Conservation (phyloP, 2,329 filamentous ascomycete species). For the Setomelanomma holmii region DNA sequence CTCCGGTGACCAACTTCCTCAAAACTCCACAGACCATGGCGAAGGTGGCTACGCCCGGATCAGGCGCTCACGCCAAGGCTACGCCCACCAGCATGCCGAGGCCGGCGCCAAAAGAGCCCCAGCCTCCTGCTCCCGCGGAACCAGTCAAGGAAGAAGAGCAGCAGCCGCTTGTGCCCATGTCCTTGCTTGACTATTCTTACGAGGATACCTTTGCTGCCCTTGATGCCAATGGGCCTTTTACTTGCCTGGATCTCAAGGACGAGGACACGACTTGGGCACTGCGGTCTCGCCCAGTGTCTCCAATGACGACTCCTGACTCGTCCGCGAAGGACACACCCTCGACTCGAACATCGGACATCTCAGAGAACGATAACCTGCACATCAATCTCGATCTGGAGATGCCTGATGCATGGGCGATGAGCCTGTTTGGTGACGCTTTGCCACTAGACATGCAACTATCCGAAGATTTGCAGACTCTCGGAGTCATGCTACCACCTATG, state of each 20-base stretch:
- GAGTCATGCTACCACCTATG: constrained; percentile 42
- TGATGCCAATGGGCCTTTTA: constrained; percentile 41
- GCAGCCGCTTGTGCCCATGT: constrained; percentile 34
- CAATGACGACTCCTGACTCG: constrained; percentile 43
- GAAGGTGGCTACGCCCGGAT: constrained; percentile 45
- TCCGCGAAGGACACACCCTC: constrained; percentile 47
- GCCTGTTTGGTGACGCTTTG: constrained; percentile 32
- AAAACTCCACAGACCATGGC: constrained; percentile 46
- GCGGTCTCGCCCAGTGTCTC: constrained; percentile 42
- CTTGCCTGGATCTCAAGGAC: constrained; percentile 43
- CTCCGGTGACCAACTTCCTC: constrained; percentile 46
- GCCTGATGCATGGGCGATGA: constrained; percentile 41
- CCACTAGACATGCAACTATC: constrained; percentile 42
- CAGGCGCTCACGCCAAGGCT: constrained; percentile 39
- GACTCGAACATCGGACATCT: constrained; percentile 52
- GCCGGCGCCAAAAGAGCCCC: constrained; percentile 34
- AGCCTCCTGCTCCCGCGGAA: constrained; percentile 20
- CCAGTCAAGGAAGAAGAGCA: constrained; percentile 30
- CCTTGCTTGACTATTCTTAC: constrained; percentile 41
- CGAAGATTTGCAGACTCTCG: constrained; percentile 39
- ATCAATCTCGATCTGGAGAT: constrained; percentile 47
- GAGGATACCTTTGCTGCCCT: constrained; percentile 44
- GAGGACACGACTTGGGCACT: constrained; percentile 43
- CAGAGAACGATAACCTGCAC: constrained; percentile 50
- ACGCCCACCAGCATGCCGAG: constrained; percentile 39